These are phyloP conservation scores for Penicillium aurantiogriseum DNA, from an alignment of 2,329 filamentous ascomycete genomes.

Conservation along the genomic window DNA sequence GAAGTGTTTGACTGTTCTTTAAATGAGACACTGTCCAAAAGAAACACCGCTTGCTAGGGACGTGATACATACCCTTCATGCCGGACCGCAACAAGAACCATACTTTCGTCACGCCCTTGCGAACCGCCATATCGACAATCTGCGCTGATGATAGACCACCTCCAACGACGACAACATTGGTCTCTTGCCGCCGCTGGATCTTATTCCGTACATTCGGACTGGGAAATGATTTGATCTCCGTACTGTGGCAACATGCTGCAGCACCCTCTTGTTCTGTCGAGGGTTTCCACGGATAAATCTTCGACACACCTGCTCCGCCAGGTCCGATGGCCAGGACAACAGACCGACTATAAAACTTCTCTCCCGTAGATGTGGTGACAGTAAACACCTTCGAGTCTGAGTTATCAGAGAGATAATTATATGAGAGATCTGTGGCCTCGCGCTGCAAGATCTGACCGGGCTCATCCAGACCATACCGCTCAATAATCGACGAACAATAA, in stretches of 20 bases:
- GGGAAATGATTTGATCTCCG: constrained; percentile 62
- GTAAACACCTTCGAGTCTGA: constrained; percentile 62
- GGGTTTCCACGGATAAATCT: constrained; percentile 47
- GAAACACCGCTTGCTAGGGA: accelerated
- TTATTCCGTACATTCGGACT: constrained; percentile 53
- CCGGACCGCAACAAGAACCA: constrained; percentile 66
- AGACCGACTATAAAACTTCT: constrained; percentile 56
- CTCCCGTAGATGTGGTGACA: constrained; percentile 55
- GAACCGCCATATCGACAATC: constrained; percentile 65
- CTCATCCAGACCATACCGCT: constrained; percentile 57
- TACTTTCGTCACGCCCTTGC: constrained; percentile 64
- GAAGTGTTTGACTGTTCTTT: constrained; percentile 64
- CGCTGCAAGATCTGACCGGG: constrained; percentile 59
- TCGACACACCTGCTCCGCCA: constrained; percentile 62
- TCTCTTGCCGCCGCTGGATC: constrained; percentile 52
- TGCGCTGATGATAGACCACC: constrained; percentile 77
- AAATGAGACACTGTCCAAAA: constrained; percentile 5
- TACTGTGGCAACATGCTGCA: constrained; percentile 57
- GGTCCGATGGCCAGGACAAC: constrained; percentile 72
- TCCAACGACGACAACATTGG: constrained; percentile 68
- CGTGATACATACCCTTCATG: constrained; percentile 41
- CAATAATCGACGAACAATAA: constrained; percentile 59
- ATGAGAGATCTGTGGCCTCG: constrained; percentile 61
- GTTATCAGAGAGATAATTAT: constrained; percentile 44
- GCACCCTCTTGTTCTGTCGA: constrained; percentile 46